Evolutionary conservation across 352 stramenopile genomes (phyloP), one percentile per base, ranked within the genome.

Genomic region (Phytopythium mirpurense): DNA sequence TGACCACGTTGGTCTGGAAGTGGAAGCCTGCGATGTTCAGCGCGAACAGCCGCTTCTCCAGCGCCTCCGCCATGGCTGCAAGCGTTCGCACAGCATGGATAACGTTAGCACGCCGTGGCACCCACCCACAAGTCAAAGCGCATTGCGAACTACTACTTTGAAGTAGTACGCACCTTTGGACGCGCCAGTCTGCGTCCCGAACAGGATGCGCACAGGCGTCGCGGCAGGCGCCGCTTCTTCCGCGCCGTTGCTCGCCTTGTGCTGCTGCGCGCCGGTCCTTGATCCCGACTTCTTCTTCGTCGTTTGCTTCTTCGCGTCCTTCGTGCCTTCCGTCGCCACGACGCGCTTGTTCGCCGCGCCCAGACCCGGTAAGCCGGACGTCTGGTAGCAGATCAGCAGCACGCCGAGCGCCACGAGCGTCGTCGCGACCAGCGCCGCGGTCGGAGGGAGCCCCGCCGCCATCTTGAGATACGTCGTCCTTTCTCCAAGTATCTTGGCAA

Each of bases 181-280:
- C 4, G 79, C 86, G 42, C 83, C 85, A 0, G 85, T 96, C 63
- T 93, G 87, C 35, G 84, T 93, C 45, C 83, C 86, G 54, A 90
- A 96, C 32, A 95, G 58, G 47, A 96, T 93, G 54, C 83, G 84
- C 53, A 94, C 76, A 11, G 83, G 68, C 53, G 74, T 54, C 5
- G 72, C 60, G 19, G 54, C 60, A 5, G 59, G 55, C 61, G 85
- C 71, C 15, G 54, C 59, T 42, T 61, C 38, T 35, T 18, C 29
- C n/a, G n/a, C n/a, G n/a, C n/a, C n/a, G n/a, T n/a, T n/a, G 15
- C 47, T 53, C 21, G 27, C 41, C 48, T 62, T 43, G 21, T 16
- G 16, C 19, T 47, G 41, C 40, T 57, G 29, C 29, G 5, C 29
- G 9, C 9, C 29, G 29, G 29, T 5, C 29, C 9, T 32, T 5